Percentiles rank a stretch among this genome's conserved stretches.
These are phyloP conservation scores for Bromus sterilis DNA, from an alignment of 176 grass and related monocot species.

Conservation along the genomic window DNA sequence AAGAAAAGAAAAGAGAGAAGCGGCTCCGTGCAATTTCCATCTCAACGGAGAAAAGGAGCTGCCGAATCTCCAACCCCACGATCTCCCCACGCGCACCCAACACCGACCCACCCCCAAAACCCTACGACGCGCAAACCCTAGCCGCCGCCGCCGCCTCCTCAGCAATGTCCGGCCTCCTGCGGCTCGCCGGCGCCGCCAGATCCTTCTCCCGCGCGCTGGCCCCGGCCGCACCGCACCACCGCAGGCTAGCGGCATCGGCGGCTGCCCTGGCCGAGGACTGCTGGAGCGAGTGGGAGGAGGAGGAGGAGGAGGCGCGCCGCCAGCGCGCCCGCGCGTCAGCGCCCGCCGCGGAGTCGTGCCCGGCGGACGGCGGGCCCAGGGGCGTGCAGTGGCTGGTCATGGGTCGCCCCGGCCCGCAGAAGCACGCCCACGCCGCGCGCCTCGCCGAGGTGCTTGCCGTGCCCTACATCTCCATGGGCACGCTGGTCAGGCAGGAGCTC, in stretches of 20 bases:
- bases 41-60: not conserved
- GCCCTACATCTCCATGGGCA: conserved; percentile 90
- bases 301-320: conserved; percentile 21
- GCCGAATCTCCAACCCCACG: not conserved
- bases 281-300: conserved; percentile 70
- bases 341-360: not conserved
- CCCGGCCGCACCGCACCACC: not conserved
- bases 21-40: not conserved
- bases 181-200: conserved; percentile 27
- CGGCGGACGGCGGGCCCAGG: conserved; percentile 4
- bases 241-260: conserved; percentile 34
- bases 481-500: conserved; percentile 79
- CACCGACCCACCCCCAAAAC: conserved; percentile 7
- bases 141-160: conserved; percentile 9
- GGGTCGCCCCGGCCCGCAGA: conserved; percentile 73
- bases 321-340: not conserved
- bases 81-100: not conserved
- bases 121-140: conserved; percentile 37
- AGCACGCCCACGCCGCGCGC: conserved; percentile 78
- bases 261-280: conserved; percentile 53
- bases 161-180: conserved; percentile 58
- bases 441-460: conserved; percentile 79
- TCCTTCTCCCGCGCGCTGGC: conserved; percentile 9
- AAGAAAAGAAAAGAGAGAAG: not conserved
- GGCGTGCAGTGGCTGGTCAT: conserved; percentile 93